These are phyloP conservation scores for Candida stauntonica DNA, from an alignment of 805 yeast genomes.

Conservation along the genomic window DNA sequence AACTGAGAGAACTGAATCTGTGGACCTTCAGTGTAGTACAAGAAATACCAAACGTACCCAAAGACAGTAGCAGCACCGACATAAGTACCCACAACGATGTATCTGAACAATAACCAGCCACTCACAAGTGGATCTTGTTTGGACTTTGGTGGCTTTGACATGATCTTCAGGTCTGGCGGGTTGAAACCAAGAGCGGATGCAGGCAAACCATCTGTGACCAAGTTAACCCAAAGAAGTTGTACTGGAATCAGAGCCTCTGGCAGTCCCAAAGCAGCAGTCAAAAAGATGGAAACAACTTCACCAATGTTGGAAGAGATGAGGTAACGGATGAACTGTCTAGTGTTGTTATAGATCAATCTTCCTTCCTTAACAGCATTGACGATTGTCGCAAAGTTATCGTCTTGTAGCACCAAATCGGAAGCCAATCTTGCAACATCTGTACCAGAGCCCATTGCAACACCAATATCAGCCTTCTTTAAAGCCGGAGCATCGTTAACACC, in stretches of 20 bases:
- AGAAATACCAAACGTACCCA: conserved; percentile 39
- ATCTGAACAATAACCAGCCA: conserved; percentile 35
- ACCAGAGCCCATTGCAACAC: conserved; percentile 61
- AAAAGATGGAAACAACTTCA: conserved; percentile 51
- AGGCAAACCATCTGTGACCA: conserved; percentile 55
- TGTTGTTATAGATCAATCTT: conserved; percentile 40
- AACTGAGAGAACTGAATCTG: conserved; percentile 31
- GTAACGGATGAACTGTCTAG: conserved; percentile 38
- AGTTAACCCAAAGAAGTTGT: conserved; percentile 53
- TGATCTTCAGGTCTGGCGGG: conserved; percentile 36
- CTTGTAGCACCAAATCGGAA: conserved; percentile 52
- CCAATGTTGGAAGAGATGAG: conserved; percentile 52
- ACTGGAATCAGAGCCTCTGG: conserved; percentile 54
- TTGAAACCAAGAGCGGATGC: conserved; percentile 54
- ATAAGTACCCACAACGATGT: conserved; percentile 35
- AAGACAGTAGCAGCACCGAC: conserved; percentile 39
- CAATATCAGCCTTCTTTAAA: conserved; percentile 64
- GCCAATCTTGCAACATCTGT: conserved; percentile 60
- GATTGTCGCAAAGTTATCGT: conserved; percentile 52
- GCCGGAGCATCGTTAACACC: conserved; percentile 91
- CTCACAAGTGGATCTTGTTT: conserved; percentile 35
- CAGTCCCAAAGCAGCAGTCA: conserved; percentile 50
- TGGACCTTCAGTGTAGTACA: conserved; percentile 33
- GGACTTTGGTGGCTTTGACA: conserved; percentile 35
- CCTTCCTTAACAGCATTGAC: conserved; percentile 55